Conservation (phyloP, 2,329 filamentous ascomycete genomes). For the Rasamsonia emersonii region DNA sequence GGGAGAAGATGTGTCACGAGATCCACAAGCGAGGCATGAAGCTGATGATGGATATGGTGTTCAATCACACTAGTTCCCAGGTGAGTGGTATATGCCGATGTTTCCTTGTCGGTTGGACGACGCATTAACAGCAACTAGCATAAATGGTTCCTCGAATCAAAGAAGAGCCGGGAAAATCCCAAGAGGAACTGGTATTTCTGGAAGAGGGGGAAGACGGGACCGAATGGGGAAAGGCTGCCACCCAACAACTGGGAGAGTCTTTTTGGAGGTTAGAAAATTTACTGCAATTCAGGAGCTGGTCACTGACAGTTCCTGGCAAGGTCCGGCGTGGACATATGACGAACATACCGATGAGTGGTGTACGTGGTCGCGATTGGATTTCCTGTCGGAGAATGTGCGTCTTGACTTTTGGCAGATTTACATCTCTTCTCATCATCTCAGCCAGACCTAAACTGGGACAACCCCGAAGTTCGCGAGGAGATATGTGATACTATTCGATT, state of each 20-base stretch:
- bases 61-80: conserved; percentile 56
- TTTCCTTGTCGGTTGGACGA: not conserved
- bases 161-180: conserved; percentile 39
- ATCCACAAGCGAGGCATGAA: conserved; percentile 29
- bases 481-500: conserved; percentile 63
- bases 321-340: conserved; percentile 47
- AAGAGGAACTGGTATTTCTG: conserved; percentile 52
- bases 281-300: not conserved
- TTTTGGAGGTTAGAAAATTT: conserved; percentile 36
- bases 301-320: not conserved
- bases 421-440: conserved; percentile 63
- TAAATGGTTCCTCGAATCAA: conserved; percentile 36
- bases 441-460: conserved; percentile 74
- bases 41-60: conserved; percentile 61
- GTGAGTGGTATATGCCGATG: not conserved
- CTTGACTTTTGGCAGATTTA: conserved; percentile 36
- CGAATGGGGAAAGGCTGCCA: conserved; percentile 49
- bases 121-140: too few species aligned
- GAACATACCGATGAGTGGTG: conserved; percentile 57
- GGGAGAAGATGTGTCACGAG: conserved; percentile 28
- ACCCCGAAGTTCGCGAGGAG: conserved; percentile 52
- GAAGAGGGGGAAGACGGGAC: conserved; percentile 38
- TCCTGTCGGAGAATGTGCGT: not conserved
- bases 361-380: conserved; percentile 2
- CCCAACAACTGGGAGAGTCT: conserved; percentile 65